Evolutionary conservation across 352 stramenopile species (phyloP).

Genomic region (Globisporangium cederbergense): DNA sequence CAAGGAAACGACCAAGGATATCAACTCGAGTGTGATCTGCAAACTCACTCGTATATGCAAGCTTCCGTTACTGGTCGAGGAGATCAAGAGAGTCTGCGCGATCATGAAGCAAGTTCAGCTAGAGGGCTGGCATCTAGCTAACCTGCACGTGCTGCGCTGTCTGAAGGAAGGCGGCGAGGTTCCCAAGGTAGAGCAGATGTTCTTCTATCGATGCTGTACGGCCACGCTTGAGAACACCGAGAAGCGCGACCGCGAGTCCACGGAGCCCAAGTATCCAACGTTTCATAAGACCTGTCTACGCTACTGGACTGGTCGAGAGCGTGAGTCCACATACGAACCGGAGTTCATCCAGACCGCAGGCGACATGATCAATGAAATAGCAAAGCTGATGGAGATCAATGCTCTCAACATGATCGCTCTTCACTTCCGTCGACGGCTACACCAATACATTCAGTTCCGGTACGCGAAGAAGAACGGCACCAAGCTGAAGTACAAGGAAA

Average conservation of each 20-base stretch:
- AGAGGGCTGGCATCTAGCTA: background rate
- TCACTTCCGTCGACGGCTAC: background rate
- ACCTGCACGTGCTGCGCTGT: background rate
- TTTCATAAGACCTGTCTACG: background rate
- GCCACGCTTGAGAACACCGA: background rate
- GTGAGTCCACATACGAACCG: background rate
- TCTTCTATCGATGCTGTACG: background rate
- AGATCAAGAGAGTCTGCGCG: background rate
- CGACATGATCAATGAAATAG: background rate
- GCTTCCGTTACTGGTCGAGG: background rate
- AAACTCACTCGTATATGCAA: constrained; percentile 7
- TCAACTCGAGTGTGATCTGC: constrained; percentile 5
- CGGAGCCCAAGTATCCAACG: background rate
- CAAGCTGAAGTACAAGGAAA: background rate
- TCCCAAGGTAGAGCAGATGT: background rate
- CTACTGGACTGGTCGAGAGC: background rate
- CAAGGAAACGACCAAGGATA: constrained; percentile 6
- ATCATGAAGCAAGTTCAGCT: background rate
- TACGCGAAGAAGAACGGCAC: background rate
- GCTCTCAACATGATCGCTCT: background rate
- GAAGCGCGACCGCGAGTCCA: background rate
- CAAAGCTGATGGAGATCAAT: background rate
- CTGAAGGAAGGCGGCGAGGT: background rate
- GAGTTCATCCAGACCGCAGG: background rate
- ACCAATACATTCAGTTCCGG: background rate